A percentile compares a stretch with the other conserved stretches of the same genome.
Conservation (phyloP, 2,329 filamentous ascomycete species). For the Fusarium coicis region DNA sequence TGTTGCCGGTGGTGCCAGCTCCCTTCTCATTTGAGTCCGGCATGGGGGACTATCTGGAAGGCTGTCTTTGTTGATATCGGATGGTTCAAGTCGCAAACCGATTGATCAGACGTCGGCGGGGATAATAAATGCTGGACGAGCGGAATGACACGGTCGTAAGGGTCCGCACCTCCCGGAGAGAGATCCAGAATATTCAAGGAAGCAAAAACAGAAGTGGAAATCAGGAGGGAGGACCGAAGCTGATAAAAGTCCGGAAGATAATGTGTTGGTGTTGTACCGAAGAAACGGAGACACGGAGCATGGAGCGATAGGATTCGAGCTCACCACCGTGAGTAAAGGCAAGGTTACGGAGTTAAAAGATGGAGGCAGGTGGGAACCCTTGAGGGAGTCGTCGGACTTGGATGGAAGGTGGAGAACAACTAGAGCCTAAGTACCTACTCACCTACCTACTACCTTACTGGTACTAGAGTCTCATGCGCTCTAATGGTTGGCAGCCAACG, state of each 20-base stretch:
- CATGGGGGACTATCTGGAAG: slow-evolving; percentile 40
- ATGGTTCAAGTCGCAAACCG: slow-evolving; percentile 15
- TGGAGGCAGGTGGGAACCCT: slow-evolving; percentile 24
- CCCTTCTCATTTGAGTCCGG: slow-evolving; percentile 53
- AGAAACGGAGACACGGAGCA: slow-evolving; percentile 19
- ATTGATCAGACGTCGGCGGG: slow-evolving; percentile 31
- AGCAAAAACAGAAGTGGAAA: not conserved
- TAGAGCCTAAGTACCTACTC: not conserved
- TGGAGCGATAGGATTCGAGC: slow-evolving; percentile 19
- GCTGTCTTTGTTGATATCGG: slow-evolving; percentile 7
- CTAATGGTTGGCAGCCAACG: not conserved
- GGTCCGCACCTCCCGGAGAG: slow-evolving; percentile 25
- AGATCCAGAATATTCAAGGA: not conserved
- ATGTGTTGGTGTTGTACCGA: slow-evolving; percentile 7
- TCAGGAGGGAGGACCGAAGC: not conserved
- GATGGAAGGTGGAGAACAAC: slow-evolving; percentile 7
- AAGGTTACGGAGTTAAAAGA: slow-evolving; percentile 28
- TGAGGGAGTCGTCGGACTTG: slow-evolving; percentile 6
- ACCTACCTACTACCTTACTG: not conserved
- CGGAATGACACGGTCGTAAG: slow-evolving; percentile 8
- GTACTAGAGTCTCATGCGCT: slow-evolving; percentile 4
- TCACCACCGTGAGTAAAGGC: slow-evolving; percentile 4
- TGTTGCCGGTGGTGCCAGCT: slow-evolving; percentile 48
- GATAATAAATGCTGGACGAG: slow-evolving; percentile 9
- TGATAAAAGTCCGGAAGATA: slow-evolving; percentile 7